A percentile compares a stretch with the other conserved stretches of the same genome.
Evolutionary conservation across 306 rosid species (phyloP).

Genomic region (Begonia loranthoides): DNA sequence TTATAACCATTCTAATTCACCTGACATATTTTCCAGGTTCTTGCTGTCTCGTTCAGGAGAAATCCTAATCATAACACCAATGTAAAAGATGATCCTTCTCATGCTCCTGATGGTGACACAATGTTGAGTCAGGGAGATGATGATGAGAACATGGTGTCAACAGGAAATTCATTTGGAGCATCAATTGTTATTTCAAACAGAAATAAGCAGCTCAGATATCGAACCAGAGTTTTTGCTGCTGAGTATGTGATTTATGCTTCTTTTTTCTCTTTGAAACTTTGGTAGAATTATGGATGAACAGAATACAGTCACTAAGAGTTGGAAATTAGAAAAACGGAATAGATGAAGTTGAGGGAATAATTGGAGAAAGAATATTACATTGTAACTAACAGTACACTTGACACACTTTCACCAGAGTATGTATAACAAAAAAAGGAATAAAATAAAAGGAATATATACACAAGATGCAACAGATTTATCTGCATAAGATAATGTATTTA

Average conservation of each 20-base stretch:
- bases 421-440: no score
- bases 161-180: constrained; percentile 31
- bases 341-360: no score
- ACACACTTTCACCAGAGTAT: no score
- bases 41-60: constrained; percentile 64
- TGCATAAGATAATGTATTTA: no score
- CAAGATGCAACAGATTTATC: no score
- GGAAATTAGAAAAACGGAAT: no score
- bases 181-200: constrained; percentile 35
- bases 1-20: background rate
- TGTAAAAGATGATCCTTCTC: constrained; percentile 33
- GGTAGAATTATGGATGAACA: no score
- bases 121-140: constrained; percentile 43
- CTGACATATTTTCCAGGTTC: constrained; percentile 43
- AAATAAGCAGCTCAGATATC: constrained; percentile 90
- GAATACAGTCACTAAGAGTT: no score
- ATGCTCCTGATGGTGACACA: constrained; percentile 42
- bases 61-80: constrained; percentile 23
- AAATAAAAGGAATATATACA: no score
- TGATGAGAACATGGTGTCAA: constrained; percentile 86
- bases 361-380: no score
- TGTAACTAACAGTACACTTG: no score
- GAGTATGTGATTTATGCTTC: constrained; percentile 51
- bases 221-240: constrained; percentile 93
- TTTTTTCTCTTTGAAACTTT: background rate